Base-by-base conservation (phyloP, 1,139 yeast genomes). In the Yamadazyma mexicana region DNA sequence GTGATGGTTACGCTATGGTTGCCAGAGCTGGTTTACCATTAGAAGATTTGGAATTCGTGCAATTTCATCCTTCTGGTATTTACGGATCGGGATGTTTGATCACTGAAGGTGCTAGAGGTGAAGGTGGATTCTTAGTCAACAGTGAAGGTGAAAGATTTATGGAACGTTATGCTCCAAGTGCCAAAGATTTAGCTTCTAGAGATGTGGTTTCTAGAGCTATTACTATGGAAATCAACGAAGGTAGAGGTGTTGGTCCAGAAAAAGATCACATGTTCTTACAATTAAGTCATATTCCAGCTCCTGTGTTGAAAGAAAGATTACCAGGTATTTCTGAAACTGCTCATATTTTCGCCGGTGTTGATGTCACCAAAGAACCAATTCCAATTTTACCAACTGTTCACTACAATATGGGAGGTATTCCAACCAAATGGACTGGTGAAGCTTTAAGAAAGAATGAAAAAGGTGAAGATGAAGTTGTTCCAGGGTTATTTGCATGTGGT, bases 291-390 rank as follows among this genome's bases (percentile, higher is more conserved):
- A 76, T 92, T 62, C 98, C 98, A 40, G 86, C 96, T 35, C 71
- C 85, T 40, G 96, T 92, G 36, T 78, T 92, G 61, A 81, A 87
- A 64, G 97, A 89, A 75, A 87, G 98, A 77, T 79, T 92, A 61
- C 98, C 98, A 55, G 98, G 98, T 84, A 92, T 92, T 58, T 89
- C 98, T 50, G 98, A 92, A 75, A 92, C 98, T 46, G 98, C 98
- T 33, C 87, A 91, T 53, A 92, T 92, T 69, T 92, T 92, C 60
- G 97, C 98, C 39, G 98, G 98, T 75, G 98, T 92, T 54, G 98
- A 92, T 69, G 98, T 92, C 51, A 92, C 98, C 51, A 92, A 92
- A 77, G 97, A 92, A 74, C 98, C 98, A 61, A 94, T 94, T 63
- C 98, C 98, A 58, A 92, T 92, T 56, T 73, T 92, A 60, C 98